These are phyloP conservation scores for Ilex aquifolium DNA, from an alignment of 257 asterid species.

Conservation along the genomic window DNA sequence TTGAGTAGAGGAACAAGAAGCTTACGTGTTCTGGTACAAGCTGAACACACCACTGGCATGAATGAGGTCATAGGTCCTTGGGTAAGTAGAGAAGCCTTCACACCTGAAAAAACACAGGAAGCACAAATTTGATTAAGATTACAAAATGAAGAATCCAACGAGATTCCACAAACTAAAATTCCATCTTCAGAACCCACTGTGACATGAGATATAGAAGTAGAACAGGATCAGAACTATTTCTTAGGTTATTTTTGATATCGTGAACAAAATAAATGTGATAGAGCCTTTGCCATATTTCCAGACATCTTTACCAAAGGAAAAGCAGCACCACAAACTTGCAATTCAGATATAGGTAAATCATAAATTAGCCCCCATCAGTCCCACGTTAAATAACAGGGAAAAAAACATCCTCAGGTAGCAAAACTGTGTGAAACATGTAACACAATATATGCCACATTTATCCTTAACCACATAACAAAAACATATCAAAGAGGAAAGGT, in stretches of 20 bases:
- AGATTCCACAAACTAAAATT: background rate
- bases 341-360: no score
- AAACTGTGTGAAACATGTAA: background rate
- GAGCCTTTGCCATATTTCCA: background rate
- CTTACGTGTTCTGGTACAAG: slow-evolving; percentile 76
- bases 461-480: no score
- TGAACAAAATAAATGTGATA: no score
- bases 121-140: background rate
- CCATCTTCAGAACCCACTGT: background rate
- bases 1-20: background rate
- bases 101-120: slow-evolving; percentile 45
- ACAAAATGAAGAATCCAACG: background rate
- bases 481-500: no score
- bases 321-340: no score
- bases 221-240: background rate
- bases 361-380: no score
- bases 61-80: slow-evolving; percentile 84
- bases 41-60: slow-evolving; percentile 72
- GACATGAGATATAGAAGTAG: no score
- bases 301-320: no score
- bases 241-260: background rate
- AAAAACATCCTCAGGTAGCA: background rate
- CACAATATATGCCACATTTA: background rate
- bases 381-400: no score
- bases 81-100: slow-evolving; percentile 94